A percentile compares a stretch with the other conserved stretches of the same genome.
Conservation (phyloP, 2,329 filamentous ascomycete species). For the Elsinoe arachidis region DNA sequence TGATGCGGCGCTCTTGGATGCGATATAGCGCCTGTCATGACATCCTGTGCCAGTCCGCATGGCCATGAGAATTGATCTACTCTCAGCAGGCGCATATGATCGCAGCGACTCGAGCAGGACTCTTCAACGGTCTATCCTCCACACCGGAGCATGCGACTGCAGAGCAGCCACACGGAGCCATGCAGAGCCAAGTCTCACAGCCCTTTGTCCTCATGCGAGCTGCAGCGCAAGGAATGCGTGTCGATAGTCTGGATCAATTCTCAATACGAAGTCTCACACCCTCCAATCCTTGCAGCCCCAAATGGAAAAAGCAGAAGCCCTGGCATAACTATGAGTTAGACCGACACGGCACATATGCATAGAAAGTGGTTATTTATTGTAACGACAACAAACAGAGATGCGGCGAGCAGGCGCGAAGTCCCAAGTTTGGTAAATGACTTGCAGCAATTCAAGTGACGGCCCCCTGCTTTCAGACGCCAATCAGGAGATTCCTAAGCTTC, state of each 20-base stretch:
- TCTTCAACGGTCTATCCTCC: no score
- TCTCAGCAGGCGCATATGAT: no score
- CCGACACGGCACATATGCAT: background rate
- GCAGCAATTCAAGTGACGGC: background rate
- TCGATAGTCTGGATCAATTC: background rate
- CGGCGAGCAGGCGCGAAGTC: background rate
- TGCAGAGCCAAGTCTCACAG: background rate
- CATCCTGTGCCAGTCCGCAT: no score
- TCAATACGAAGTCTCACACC: constrained; percentile 4
- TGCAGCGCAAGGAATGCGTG: constrained; percentile 4
- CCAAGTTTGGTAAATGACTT: constrained; percentile 12
- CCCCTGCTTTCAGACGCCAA: background rate
- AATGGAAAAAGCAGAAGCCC: background rate
- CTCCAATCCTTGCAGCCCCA: background rate
- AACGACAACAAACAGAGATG: background rate
- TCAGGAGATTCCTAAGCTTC: background rate
- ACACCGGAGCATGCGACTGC: no score
- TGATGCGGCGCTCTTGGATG: background rate
- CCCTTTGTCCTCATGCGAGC: background rate
- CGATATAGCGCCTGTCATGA: no score
- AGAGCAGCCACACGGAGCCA: no score
- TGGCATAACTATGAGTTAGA: background rate
- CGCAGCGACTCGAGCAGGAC: no score
- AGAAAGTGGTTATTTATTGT: background rate
- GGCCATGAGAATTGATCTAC: no score